Evolutionary conservation across 148 eudicot genomes (phyloP).

Genomic region (Bassia scoparia): DNA sequence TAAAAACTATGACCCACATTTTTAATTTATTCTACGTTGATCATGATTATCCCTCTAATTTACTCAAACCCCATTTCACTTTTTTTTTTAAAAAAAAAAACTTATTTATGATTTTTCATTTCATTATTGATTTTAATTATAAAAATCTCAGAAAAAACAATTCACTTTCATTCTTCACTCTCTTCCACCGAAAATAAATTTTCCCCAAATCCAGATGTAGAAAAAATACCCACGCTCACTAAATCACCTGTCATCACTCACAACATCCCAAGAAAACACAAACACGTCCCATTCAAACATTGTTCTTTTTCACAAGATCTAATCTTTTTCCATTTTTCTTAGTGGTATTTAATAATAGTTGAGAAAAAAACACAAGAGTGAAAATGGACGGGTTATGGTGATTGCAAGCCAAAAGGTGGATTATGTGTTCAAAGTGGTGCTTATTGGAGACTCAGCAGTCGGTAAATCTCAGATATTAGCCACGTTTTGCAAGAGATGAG

Average conservation of each 20-base stretch:
- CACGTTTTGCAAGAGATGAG: constrained; percentile 69
- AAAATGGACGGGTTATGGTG: constrained; percentile 43
- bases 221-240: neutral
- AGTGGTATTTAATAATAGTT: neutral
- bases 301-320: constrained; percentile 1
- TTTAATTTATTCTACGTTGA: neutral
- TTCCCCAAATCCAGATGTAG: neutral
- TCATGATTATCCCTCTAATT: constrained; percentile 7
- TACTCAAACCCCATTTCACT: constrained; percentile 5
- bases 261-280: neutral
- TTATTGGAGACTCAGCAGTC: constrained; percentile 74
- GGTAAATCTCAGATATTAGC: constrained; percentile 77
- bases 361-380: constrained; percentile 25
- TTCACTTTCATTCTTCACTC: neutral
- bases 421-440: constrained; percentile 71
- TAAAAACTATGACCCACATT: constrained; percentile 5
- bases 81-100: neutral
- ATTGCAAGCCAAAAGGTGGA: constrained; percentile 56
- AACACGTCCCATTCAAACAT: neutral
- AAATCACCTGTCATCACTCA: neutral
- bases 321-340: neutral
- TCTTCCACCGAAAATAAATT: neutral
- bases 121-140: neutral
- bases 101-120: neutral
- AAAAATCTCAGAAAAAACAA: constrained; percentile 6